A percentile compares a stretch with the other conserved stretches of the same genome.
Evolutionary conservation across 2,329 filamentous ascomycete species (phyloP).

Genomic region (Aspergillus carbonarius): DNA sequence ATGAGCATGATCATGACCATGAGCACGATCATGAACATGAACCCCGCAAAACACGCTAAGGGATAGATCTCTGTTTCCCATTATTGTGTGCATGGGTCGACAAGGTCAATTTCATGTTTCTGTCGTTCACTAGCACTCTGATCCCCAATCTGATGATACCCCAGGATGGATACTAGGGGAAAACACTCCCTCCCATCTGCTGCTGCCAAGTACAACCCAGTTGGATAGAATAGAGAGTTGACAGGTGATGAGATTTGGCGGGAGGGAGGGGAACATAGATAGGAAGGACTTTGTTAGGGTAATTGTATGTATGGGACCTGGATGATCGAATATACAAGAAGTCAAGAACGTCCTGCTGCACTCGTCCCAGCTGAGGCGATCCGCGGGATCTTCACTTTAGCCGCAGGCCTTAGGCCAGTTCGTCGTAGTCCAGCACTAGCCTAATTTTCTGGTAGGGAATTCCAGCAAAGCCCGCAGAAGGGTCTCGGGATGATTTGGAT

Average conservation of each 20-base stretch:
- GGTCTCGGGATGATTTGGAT: background rate
- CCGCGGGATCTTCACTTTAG: background rate
- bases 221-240: constrained; percentile 28
- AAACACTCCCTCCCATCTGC: background rate
- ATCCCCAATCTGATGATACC: background rate
- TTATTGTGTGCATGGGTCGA: background rate
- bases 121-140: background rate
- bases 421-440: background rate
- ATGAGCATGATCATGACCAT: background rate
- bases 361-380: background rate
- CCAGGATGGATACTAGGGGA: background rate
- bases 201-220: background rate
- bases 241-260: background rate
- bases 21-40: constrained; percentile 10
- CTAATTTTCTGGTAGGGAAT: background rate
- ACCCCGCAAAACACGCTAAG: background rate
- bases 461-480: background rate
- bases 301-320: background rate
- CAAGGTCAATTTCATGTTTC: background rate
- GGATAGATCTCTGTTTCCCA: background rate
- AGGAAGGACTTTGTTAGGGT: background rate
- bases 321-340: background rate
- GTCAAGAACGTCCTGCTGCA: background rate
- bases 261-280: background rate
- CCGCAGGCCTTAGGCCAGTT: background rate